A percentile compares a stretch with the other conserved stretches of the same genome.
These are phyloP conservation scores for Dovyalis caffra DNA, from an alignment of 345 rosid species.

Conservation along the genomic window DNA sequence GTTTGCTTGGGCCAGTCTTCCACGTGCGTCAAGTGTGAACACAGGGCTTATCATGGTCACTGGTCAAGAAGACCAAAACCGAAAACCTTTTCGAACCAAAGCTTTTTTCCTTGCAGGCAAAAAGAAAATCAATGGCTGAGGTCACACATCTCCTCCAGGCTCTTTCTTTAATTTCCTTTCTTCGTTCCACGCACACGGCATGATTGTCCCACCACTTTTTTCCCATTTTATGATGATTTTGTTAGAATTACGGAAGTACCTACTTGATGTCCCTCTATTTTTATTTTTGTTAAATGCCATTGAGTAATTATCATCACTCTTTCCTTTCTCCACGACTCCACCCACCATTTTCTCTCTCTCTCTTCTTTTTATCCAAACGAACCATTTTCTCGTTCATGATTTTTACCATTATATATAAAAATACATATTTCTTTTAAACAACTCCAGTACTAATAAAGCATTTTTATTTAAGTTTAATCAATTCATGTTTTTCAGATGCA, in stretches of 20 bases:
- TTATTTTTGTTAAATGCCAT: too few species aligned
- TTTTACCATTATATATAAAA: too few species aligned
- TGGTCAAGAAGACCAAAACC: slow-evolving; percentile 33
- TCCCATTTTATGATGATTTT: slow-evolving; percentile 28
- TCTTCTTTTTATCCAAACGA: too few species aligned
- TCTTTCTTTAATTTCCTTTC: slow-evolving; percentile 5
- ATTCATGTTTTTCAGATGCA: too few species aligned
- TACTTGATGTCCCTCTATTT: neutral
- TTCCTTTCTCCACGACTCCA: too few species aligned
- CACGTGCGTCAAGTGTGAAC: slow-evolving; percentile 47
- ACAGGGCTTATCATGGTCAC: slow-evolving; percentile 23
- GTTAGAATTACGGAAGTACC: slow-evolving; percentile 39
- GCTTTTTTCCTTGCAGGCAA: neutral
- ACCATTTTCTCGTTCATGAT: too few species aligned
- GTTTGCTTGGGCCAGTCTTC: neutral
- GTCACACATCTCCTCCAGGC: slow-evolving; percentile 16
- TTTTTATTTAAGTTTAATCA: too few species aligned
- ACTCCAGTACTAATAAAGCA: too few species aligned
- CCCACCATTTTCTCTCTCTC: neutral
- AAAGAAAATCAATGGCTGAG: slow-evolving; percentile 36
- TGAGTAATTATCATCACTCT: neutral
- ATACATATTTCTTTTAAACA: too few species aligned
- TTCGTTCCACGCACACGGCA: slow-evolving; percentile 35
- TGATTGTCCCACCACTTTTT: slow-evolving; percentile 41
- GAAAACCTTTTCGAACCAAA: neutral